phyloP scores from a whole-genome alignment of 2,329 filamentous ascomycete genomes.

The Albophoma yamanashiensis region DNA sequence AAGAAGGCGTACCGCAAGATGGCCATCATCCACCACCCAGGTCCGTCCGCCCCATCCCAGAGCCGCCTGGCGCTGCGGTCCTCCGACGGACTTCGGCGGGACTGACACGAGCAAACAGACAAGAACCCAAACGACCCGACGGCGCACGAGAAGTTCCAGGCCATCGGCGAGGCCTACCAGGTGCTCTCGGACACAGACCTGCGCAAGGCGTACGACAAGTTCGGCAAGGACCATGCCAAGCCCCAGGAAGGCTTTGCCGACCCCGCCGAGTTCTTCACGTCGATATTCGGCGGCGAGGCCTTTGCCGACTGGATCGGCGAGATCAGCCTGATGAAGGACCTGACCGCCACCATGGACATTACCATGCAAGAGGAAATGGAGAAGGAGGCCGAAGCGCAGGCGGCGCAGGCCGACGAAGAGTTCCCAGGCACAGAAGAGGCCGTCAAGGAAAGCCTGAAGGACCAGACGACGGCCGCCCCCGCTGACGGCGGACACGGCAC shows the following conservation, averaged over 20 bases:
- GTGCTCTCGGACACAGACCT: conserved; percentile 82
- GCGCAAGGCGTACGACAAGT: conserved; percentile 90
- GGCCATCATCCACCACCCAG: conserved; percentile 86
- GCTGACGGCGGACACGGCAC: conserved; percentile 9
- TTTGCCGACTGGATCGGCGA: conserved; percentile 97
- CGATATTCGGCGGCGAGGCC: conserved; percentile 94
- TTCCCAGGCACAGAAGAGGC: conserved; percentile 48
- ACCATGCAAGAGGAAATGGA: conserved; percentile 69
- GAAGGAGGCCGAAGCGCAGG: conserved; percentile 34
- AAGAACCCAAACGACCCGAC: conserved; percentile 97
- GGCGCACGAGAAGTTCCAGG: conserved; percentile 89
- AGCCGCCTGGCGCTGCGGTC: background rate
- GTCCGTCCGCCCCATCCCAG: conserved; percentile 30
- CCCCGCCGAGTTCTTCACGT: conserved; percentile 93
- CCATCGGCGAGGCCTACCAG: conserved; percentile 63
- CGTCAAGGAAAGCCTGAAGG: conserved; percentile 43
- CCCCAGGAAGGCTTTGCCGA: conserved; percentile 90
- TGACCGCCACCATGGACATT: conserved; percentile 98
- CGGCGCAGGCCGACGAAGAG: conserved; percentile 34
- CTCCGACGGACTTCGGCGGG: background rate
- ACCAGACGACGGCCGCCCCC: conserved; percentile 19
- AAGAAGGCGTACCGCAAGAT: conserved; percentile 95
- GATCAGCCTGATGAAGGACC: conserved; percentile 96
- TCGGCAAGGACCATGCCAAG: conserved; percentile 88
- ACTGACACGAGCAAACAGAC: conserved; percentile 40